phyloP scores from a whole-genome alignment of 1,284 basidiomycete species.

The Ustilago loliicola region DNA sequence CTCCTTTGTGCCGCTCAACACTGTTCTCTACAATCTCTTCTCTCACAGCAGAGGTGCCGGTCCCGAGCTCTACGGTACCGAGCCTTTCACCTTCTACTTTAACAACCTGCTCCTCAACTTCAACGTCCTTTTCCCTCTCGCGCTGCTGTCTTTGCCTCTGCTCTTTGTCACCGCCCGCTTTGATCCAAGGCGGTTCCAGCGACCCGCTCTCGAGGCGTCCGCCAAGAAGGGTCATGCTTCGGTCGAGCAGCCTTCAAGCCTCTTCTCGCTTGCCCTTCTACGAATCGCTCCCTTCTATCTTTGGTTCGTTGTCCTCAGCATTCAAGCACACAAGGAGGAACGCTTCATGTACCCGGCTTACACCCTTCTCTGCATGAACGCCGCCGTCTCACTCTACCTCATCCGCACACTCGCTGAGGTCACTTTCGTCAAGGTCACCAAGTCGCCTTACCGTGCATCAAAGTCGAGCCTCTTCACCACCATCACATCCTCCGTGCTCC shows the following conservation, averaged over 20 bases:
- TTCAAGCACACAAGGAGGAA: constrained; percentile 96
- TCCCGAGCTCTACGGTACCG: constrained; percentile 92
- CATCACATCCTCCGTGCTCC: constrained; percentile 80
- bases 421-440: constrained; percentile 49
- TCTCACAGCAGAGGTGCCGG: constrained; percentile 76
- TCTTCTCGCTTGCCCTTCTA: constrained; percentile 76
- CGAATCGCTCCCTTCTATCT: constrained; percentile 88
- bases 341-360: constrained; percentile 97
- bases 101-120: constrained; percentile 84
- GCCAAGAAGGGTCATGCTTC: constrained; percentile 37
- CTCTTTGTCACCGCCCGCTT: constrained; percentile 81
- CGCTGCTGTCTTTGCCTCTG: constrained; percentile 75
- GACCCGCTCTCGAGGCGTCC: constrained; percentile 74
- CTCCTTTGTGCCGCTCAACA: constrained; percentile 89
- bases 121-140: constrained; percentile 85
- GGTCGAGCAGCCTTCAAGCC: constrained; percentile 30
- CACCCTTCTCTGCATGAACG: constrained; percentile 92
- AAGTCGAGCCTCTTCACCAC: constrained; percentile 77
- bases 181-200: constrained; percentile 84
- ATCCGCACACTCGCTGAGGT: constrained; percentile 52
- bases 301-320: constrained; percentile 83
- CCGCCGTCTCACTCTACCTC: constrained; percentile 82
- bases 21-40: constrained; percentile 93
- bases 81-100: constrained; percentile 76
- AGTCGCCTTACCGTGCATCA: constrained; percentile 57